Evolutionary conservation across 106 monocot species (phyloP).

Genomic region (Platanthera guangdongensis): DNA sequence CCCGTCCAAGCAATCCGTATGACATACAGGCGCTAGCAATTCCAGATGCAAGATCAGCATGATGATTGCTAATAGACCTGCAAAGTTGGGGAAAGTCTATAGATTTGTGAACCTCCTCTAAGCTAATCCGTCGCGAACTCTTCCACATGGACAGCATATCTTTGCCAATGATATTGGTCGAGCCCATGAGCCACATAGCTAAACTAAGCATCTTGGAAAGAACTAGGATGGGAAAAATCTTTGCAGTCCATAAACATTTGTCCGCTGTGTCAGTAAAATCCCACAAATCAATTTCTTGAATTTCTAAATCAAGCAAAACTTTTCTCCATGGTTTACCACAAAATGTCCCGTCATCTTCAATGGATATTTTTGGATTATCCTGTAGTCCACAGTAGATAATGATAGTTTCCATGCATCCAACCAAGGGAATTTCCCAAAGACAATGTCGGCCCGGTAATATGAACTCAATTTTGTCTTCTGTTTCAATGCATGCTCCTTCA

Average conservation of each 20-base stretch:
- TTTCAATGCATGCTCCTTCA: slow-evolving; percentile 12
- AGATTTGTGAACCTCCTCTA: slow-evolving; percentile 79
- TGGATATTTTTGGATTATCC: slow-evolving; percentile 77
- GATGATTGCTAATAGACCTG: slow-evolving; percentile 45
- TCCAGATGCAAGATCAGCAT: slow-evolving; percentile 72
- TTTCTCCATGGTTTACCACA: slow-evolving; percentile 95
- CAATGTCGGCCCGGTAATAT: slow-evolving; percentile 75
- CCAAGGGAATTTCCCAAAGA: slow-evolving; percentile 89
- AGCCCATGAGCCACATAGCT: slow-evolving; percentile 88
- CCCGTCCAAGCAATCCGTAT: slow-evolving; percentile 73
- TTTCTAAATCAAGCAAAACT: slow-evolving; percentile 54
- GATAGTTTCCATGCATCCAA: slow-evolving; percentile 35
- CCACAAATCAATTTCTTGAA: slow-evolving; percentile 81
- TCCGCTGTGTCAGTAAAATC: slow-evolving; percentile 17
- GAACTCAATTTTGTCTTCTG: slow-evolving; percentile 19
- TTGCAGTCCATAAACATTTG: slow-evolving; percentile 84
- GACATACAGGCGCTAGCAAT: slow-evolving; percentile 70
- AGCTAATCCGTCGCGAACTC: slow-evolving; percentile 63
- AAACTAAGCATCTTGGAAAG: slow-evolving; percentile 55
- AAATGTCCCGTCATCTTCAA: slow-evolving; percentile 63
- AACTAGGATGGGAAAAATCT: slow-evolving; percentile 54
- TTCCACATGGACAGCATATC: slow-evolving; percentile 55
- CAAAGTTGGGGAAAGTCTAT: slow-evolving; percentile 73
- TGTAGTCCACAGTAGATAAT: slow-evolving; percentile 82
- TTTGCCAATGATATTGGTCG: slow-evolving; percentile 9